Evolutionary conservation across 2,329 filamentous ascomycete genomes (phyloP), one percentile per base, ranked within the genome.

Genomic region (Didymellaceae sp.): DNA sequence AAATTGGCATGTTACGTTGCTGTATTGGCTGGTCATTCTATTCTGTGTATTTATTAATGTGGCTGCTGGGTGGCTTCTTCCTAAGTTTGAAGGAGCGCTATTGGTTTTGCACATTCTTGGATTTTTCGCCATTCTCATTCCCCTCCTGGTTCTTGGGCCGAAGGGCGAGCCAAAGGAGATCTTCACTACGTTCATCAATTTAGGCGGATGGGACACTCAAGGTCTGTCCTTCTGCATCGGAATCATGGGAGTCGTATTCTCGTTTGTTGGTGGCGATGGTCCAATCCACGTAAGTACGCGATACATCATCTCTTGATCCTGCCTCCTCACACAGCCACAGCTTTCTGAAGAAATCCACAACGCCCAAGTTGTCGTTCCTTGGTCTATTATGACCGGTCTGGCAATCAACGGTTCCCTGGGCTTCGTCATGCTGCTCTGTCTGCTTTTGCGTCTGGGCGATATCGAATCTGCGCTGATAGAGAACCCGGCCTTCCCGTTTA

Each of bases 1-100:
- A 39, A 63, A 70, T 20, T 82, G 78, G 78, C 80, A 83, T 40
- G 77, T 72, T 1, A 81, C 79, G 0, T 66, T 82, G 1, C 60
- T 82, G 0, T 74, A 74, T 42, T 80, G 77, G 61, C 77, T 75
- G 0, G 62, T 80, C 13, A 68, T 75, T 2, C 11, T 70, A 1
- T 63, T 78, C 10, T 65, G 68, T 5, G 56, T 76, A 5, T 59
- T 66, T 20, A 71, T 80, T 52, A 82, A 82, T 54, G 74, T 74
- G 1, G 65, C 75, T 10, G 68, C 74, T 5, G 75, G 74, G 2
- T 72, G 70, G 30, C 54, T 75, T 1, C 64, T 82, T 2, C 78
- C 79, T 1, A 66, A 74, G 11, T 67, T 80, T 30, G 80, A 83
- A 61, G 75, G 75, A 2, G 49, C 76, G 5, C 62, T 80, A 22